These are phyloP conservation scores for Penicillium malachiteum DNA, from an alignment of 495 filamentous ascomycete genomes.

Conservation along the genomic window DNA sequence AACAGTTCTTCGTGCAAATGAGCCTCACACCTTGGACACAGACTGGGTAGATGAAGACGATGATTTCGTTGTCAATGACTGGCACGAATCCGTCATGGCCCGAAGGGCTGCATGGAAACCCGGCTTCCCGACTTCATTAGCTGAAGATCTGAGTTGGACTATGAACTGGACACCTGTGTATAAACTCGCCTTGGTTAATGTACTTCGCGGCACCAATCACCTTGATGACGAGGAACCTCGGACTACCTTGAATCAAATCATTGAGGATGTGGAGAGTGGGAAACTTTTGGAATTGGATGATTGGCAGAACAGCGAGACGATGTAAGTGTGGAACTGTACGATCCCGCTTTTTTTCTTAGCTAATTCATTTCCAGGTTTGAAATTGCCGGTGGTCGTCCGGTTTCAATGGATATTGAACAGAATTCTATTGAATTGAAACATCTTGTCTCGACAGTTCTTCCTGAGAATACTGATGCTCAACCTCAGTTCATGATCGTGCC, in stretches of 20 bases:
- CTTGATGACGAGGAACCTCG: background rate
- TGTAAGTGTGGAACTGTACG: conserved; percentile 10
- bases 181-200: conserved; percentile 18
- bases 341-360: background rate
- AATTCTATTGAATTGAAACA: conserved; percentile 25
- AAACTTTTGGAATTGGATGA: background rate
- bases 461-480: conserved; percentile 2
- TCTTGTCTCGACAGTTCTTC: conserved; percentile 20
- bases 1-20: conserved; percentile 26
- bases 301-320: conserved; percentile 19
- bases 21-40: conserved; percentile 8
- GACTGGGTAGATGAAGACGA: conserved; percentile 4
- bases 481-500: conserved; percentile 22
- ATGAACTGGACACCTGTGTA: conserved; percentile 35
- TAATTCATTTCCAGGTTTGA: conserved; percentile 27
- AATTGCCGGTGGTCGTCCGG: conserved; percentile 19
- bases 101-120: background rate
- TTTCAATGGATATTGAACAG: conserved; percentile 38
- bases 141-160: conserved; percentile 21
- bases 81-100: conserved; percentile 30
- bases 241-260: conserved; percentile 17
- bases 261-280: conserved; percentile 17
- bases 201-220: conserved; percentile 1
- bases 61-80: conserved; percentile 41
- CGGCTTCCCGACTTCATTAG: background rate